phyloP scores from a whole-genome alignment of 305 asterid genomes.

The Fraxinus floribunda region DNA sequence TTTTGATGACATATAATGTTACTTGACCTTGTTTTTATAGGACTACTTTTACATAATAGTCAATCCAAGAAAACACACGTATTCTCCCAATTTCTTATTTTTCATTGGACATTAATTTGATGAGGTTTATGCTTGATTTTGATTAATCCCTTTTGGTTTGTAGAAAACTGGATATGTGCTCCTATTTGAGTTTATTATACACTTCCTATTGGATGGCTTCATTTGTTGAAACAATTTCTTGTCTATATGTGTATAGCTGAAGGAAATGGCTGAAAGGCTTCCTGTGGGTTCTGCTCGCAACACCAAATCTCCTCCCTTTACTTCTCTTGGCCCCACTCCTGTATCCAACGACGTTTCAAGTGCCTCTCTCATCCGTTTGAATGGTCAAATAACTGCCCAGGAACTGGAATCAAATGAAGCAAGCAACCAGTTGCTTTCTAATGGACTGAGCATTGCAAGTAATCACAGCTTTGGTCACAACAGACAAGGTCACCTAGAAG shows the following conservation, averaged over 20 bases:
- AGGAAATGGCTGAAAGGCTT: slow-evolving; percentile 91
- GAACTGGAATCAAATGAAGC: slow-evolving; percentile 55
- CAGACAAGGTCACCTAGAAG: slow-evolving; percentile 56
- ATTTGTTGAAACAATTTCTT: slow-evolving; percentile 18
- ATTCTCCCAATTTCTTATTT: background rate
- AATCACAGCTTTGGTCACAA: slow-evolving; percentile 58
- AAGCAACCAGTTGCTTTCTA: slow-evolving; percentile 46
- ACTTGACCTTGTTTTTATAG: background rate
- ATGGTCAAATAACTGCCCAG: slow-evolving; percentile 46
- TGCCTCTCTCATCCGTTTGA: slow-evolving; percentile 42
- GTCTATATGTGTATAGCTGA: slow-evolving; percentile 49
- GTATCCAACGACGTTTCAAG: slow-evolving; percentile 41
- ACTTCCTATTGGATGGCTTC: slow-evolving; percentile 14
- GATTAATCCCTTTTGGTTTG: background rate
- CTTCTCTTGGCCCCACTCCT: slow-evolving; percentile 43
- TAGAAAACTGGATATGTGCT: background rate
- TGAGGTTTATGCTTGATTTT: background rate
- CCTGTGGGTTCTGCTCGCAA: slow-evolving; percentile 79
- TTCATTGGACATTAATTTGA: background rate
- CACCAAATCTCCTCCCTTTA: slow-evolving; percentile 50
- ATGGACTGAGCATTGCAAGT: slow-evolving; percentile 54
- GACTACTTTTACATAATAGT: background rate
- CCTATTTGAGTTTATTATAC: background rate
- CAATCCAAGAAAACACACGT: background rate
- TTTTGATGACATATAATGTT: background rate